Evolutionary conservation across 1,284 basidiomycete species (phyloP), one percentile per base, ranked within the genome.

Genomic region (Cutaneotrichosporon arboriforme): DNA sequence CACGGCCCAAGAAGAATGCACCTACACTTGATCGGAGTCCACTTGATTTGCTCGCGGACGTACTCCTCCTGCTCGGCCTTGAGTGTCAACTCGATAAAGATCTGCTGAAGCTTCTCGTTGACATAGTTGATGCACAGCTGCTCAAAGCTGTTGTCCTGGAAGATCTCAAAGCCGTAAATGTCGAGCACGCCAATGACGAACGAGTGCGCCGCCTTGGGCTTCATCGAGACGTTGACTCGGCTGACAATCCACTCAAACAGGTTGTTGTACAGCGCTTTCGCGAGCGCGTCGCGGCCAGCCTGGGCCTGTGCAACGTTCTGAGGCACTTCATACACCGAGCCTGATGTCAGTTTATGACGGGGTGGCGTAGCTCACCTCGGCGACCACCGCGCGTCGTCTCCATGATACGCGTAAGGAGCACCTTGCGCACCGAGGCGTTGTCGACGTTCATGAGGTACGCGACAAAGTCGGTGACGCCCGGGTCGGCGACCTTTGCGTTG

Each of bases 91-190:
- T 98, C 93, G 70, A 99, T 99, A 77, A 99, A 99, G 70, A 98
- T 97, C 73, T 98, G 96, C 66, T 97, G 93, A 9, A 92, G 82
- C 77, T 97, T 97, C 77, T 99, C 96, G 80, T 99, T 99, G 78
- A 99, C 96, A 68, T 98, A 99, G 79, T 99, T 99, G 82, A 98
- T 99, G 79, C 96, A 99, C 18, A 99, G 83, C 76, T 99, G 92
- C 53, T 97, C 94, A 70, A 97, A 97, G 8, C 91, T 96, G 77
- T 99, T 99, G 75, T 97, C 88, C 85, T 91, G 68, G 72, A 97
- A 97, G 69, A 98, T 98, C 73, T 98, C 93, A 68, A 97, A 97
- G 8, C 93, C 73, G 52, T 94, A 96, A 64, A 97, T 97, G 78
- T 98, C 94, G 69, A 99, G 78, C 58, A 99, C 97, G 49, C 96